phyloP scores from a whole-genome alignment of 1,284 basidiomycete species.

The Pterulicium gracile region DNA sequence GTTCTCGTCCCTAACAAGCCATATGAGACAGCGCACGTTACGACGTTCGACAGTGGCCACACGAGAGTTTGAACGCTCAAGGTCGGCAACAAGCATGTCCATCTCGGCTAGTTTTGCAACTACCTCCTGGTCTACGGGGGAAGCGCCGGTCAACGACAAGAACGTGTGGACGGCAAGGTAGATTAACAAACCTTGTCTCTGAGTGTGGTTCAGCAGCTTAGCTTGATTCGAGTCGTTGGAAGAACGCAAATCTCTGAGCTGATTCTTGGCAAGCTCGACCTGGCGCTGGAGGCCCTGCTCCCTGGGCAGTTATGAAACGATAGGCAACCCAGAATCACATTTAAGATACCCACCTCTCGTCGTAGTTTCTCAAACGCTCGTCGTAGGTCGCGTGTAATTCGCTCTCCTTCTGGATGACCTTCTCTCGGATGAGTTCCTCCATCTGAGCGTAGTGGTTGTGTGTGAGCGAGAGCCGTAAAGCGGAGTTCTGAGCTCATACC shows the following conservation, averaged over 20 bases:
- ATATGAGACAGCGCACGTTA: slow-evolving; percentile 46
- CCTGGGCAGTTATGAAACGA: slow-evolving; percentile 27
- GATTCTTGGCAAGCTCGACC: slow-evolving; percentile 73
- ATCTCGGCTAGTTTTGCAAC: slow-evolving; percentile 81
- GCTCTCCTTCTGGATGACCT: slow-evolving; percentile 83
- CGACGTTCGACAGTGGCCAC: slow-evolving; percentile 87
- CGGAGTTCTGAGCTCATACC: no score
- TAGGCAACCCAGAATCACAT: no score
- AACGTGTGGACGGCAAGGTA: slow-evolving; percentile 7
- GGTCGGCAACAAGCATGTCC: slow-evolving; percentile 87
- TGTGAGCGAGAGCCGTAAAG: slow-evolving; percentile 1
- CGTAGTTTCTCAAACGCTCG: slow-evolving; percentile 89
- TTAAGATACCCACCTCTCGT: slow-evolving; percentile 61
- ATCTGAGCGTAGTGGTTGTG: slow-evolving; percentile 39
- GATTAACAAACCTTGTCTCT: slow-evolving; percentile 66
- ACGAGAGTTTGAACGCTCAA: slow-evolving; percentile 87
- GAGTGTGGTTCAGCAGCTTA: slow-evolving; percentile 79
- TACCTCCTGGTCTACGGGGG: slow-evolving; percentile 74
- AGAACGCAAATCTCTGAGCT: slow-evolving; percentile 80
- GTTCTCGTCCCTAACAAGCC: not conserved
- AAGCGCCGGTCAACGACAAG: not conserved
- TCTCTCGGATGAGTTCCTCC: slow-evolving; percentile 82
- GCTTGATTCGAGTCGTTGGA: slow-evolving; percentile 91
- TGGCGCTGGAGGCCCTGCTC: slow-evolving; percentile 89
- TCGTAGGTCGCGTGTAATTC: slow-evolving; percentile 95